Evolutionary conservation across 495 filamentous ascomycete species (phyloP).

Genomic region (Bacidia gigantensis): DNA sequence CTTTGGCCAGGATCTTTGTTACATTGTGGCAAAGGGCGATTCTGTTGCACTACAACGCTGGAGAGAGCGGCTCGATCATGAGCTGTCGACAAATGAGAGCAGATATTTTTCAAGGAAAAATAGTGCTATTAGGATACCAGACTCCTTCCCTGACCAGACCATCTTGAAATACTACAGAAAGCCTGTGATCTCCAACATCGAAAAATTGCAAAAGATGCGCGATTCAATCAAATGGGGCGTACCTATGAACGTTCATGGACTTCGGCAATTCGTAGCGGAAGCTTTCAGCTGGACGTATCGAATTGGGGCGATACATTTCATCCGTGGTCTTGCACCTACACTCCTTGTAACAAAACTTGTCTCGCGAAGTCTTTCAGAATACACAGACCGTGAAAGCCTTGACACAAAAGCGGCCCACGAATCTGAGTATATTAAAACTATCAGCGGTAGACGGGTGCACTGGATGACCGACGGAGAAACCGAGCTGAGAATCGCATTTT

Average conservation of each 20-base stretch:
- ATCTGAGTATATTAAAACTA: conserved; percentile 36
- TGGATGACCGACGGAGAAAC: conserved; percentile 57
- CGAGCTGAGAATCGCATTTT: conserved; percentile 65
- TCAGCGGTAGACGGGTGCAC: conserved; percentile 55
- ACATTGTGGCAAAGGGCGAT: conserved; percentile 25
- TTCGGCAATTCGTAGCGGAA: conserved; percentile 60
- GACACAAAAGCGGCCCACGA: conserved; percentile 31
- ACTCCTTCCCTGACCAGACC: conserved; percentile 63
- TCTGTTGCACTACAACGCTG: conserved; percentile 43
- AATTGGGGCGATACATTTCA: conserved; percentile 70
- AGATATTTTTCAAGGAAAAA: conserved; percentile 67
- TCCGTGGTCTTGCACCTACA: conserved; percentile 66
- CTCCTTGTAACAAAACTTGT: conserved; percentile 53
- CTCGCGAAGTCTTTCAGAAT: conserved; percentile 5
- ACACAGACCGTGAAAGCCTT: conserved; percentile 27
- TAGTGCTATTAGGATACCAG: conserved; percentile 58
- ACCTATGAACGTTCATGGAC: conserved; percentile 48
- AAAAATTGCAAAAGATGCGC: conserved; percentile 45
- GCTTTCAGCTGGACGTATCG: conserved; percentile 76
- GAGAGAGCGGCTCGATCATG: conserved; percentile 59
- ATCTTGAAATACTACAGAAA: conserved; percentile 77
- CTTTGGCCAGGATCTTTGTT: conserved; percentile 68
- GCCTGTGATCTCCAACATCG: conserved; percentile 56
- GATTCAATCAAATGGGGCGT: conserved; percentile 44
- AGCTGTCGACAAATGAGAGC: conserved; percentile 73